Evolutionary conservation across 495 filamentous ascomycete genomes (phyloP), one percentile per base, ranked within the genome.

Genomic region (Penicillium angulare): DNA sequence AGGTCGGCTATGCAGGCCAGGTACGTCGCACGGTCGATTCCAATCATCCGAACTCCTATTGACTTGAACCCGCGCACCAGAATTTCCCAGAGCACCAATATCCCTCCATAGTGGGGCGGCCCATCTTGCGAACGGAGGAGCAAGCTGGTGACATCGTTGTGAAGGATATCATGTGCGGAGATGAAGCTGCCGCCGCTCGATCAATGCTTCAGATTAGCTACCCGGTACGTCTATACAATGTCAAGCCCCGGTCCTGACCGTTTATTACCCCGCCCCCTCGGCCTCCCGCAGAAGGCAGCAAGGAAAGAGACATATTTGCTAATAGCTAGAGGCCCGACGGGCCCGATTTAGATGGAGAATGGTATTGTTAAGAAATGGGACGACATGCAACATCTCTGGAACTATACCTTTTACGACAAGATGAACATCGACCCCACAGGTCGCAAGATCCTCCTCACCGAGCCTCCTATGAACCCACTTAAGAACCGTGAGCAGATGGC

Each of bases 91-190:
- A 97, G 79, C 87, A 91, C 71, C 93, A 97, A 74, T 97, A 89
- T 78, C 93, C 93, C 45, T 96, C 92, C 60, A 97, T 97, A 73
- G 90, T 99, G 75, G 93, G 93, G 67, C 89, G 95, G 59, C 93
- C 93, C 41, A 97, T 99, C 71, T 79, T 99, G 61, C 91, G 93
- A 69, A 88, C 91, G 58, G 93, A 99, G 75, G 93, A 99, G 71
- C 80, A 84, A 64, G 71, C 77, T 60, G 84, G 78, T 50, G 86
- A 88, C 63, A 81, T 88, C 57, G 78, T 92, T 53, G 89, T 99
- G 66, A 97, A 97, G 80, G 93, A 99, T 79, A 97, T 99, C 63
- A 99, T 99, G 93, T 96, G 91, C 77, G 93, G 93, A 58, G 95
- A 99, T 75, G 93, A 99, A 75, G 93, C 93, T 22, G 91, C 93